Evolutionary conservation across 169 alveolate species (phyloP), one percentile per base, ranked within the genome.

Genomic region (Cryptosporidium viatorum): DNA sequence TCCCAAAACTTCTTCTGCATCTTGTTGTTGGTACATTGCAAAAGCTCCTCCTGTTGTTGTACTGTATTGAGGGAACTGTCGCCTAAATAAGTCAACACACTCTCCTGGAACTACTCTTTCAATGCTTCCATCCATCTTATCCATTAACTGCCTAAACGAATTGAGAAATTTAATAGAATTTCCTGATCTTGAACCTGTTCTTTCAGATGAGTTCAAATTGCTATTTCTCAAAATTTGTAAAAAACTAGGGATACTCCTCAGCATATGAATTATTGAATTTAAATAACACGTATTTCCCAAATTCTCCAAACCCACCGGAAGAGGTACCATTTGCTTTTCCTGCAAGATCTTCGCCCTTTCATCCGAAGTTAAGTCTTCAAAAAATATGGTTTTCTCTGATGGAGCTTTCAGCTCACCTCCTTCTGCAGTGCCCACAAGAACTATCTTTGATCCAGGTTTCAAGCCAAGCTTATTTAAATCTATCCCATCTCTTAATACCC

Each of bases 201-300:
- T n/a, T 26, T 45, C 43, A 23, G 65, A 26, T 33, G 12, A 45
- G 26, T 3, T 33, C 16, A 35, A 35, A 18, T 73, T 39, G 35
- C 89, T 80, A 41, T 58, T 80, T 62, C 65, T 80, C 70, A 80
- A 41, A 21, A 62, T 59, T 31, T 80, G 69, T 23, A 41, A 39
- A 48, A 80, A 80, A 2, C 62, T 80, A 14, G 89, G 89, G 21
- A 80, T 65, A 41, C 89, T 80, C 26, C 94, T 89, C 71, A 96
- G 86, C 84, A 95, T 92, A 91, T 96, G 97, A 74, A 96, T 80
- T 6, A 96, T 95, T 0, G 99, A 93, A 85, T 97, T 97, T 92
- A 97, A 95, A 92, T 97, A 97, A 69, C 99, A 97, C 16, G 99
- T 97, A 85, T 97, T 97, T 37, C 99, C 99, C 67, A 97, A 86